Evolutionary conservation across 768 basidiomycete genomes (phyloP), one percentile per base, ranked within the genome.

Genomic region (Phylloporus sp.): DNA sequence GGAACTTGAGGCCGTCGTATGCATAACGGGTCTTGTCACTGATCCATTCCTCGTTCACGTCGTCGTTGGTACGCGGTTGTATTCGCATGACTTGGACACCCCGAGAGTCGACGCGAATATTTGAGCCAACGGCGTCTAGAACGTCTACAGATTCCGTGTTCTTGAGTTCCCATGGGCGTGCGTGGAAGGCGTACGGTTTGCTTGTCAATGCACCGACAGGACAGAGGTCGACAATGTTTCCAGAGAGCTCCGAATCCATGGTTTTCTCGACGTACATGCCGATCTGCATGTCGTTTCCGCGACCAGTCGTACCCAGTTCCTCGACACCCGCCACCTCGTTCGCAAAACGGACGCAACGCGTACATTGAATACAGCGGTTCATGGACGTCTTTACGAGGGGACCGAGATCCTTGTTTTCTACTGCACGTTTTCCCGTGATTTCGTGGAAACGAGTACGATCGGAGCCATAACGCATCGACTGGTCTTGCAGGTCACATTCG

Each of bases 1-100:
- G 96, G 77, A 91, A 95, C 60, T 82, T 82, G 26, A 99, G 78
- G 9, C 96, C 96, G 59, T 99, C 96, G 66, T 93, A 88, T 1
- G 95, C 89, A 66, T 92, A 93, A 47, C 96, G 88, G 2, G 95
- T 93, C 78, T 99, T 99, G 77, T 99, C 96, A 67, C 80, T 92
- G 66, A 99, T 95, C 96, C 96, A 98, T 68, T 99, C 96, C 73
- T 99, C 96, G 67, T 99, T 99, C 54, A 99, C 84, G 56, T 96
- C 90, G 67, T 98, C 96, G 64, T 97, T 98, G 40, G 90, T 89
- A 60, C 88, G 80, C 2, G 96, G 96, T 62, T 96, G 93, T 56
- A 99, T 79, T 40, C 96, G 85, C 94, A 98, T 98, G 53, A 98
- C 95, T 65, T 90, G 82, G 5, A 95, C 86, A 32, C 93, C 93